Conservation (phyloP, 345 rosid species). For the Salix viminalis region DNA sequence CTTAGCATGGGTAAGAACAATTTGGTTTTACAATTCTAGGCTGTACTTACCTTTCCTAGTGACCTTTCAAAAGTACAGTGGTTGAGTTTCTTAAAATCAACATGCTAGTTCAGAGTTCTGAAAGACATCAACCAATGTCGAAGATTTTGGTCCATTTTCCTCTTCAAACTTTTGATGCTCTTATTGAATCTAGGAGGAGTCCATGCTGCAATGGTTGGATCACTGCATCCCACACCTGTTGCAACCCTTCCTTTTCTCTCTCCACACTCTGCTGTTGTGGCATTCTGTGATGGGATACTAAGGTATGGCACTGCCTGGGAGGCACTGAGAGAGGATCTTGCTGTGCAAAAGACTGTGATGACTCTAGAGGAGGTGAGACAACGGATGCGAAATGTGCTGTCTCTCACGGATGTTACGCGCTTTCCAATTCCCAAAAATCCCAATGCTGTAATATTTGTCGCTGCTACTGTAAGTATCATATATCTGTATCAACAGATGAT, state of each 20-base stretch:
- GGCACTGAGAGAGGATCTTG: constrained; percentile 89
- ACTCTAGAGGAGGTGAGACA: constrained; percentile 93
- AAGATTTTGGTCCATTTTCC: neutral
- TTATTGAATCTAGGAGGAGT: constrained; percentile 69
- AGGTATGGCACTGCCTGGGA: constrained; percentile 98
- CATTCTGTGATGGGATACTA: constrained; percentile 95
- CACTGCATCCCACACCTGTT: constrained; percentile 92
- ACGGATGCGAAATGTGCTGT: constrained; percentile 82
- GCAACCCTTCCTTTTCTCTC: constrained; percentile 97
- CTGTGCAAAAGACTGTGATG: constrained; percentile 56
- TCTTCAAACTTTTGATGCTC: constrained; percentile 17
- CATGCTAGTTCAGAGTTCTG: neutral
- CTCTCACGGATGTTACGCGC: constrained; percentile 98
- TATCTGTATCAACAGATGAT: constrained; percentile 2
- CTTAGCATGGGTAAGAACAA: constrained; percentile 88
- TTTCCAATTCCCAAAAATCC: constrained; percentile 90
- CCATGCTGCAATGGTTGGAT: constrained; percentile 99
- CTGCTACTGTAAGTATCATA: constrained; percentile 84
- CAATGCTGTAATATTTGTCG: constrained; percentile 77
- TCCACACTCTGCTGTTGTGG: constrained; percentile 98
- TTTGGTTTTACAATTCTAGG: neutral
- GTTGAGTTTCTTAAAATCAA: neutral
- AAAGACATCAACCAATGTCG: constrained; percentile 1
- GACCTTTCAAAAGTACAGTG: neutral
- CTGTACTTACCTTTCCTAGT: constrained; percentile 6